phyloP scores from a whole-genome alignment of 2,329 filamentous ascomycete genomes.

The Colletotrichum somersetense region DNA sequence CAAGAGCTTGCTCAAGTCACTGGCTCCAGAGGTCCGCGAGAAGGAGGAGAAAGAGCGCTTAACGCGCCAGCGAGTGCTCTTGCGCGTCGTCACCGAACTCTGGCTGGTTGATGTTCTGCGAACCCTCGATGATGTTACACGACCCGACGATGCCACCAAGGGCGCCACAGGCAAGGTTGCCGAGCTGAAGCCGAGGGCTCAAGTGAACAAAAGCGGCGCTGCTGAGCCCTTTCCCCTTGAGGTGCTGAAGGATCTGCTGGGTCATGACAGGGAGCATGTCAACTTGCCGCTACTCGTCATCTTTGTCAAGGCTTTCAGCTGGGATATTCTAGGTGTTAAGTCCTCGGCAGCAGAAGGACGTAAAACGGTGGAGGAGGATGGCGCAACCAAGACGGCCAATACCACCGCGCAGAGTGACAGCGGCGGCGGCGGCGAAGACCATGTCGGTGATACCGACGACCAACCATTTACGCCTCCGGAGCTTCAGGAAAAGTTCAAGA shows the following conservation, averaged over 20 bases:
- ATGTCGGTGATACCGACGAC: constrained; percentile 60
- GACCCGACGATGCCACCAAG: constrained; percentile 73
- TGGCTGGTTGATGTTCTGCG: constrained; percentile 93
- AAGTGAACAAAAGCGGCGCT: constrained; percentile 72
- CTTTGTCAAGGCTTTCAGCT: constrained; percentile 96
- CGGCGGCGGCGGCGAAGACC: constrained; percentile 16
- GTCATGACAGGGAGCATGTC: constrained; percentile 90
- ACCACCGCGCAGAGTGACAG: constrained; percentile 23
- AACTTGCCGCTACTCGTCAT: constrained; percentile 93
- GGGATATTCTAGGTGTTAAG: constrained; percentile 91
- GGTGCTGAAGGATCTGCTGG: constrained; percentile 95
- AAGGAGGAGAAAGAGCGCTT: constrained; percentile 96
- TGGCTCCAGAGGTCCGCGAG: constrained; percentile 86
- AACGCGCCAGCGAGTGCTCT: constrained; percentile 83
- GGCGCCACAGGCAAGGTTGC: constrained; percentile 73
- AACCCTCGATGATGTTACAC: constrained; percentile 78
- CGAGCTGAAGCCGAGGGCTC: constrained; percentile 68
- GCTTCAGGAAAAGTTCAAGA: constrained; percentile 86
- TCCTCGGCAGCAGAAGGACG: constrained; percentile 79
- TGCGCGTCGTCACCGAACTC: constrained; percentile 93
- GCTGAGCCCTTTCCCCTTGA: constrained; percentile 95
- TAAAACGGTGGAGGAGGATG: constrained; percentile 86
- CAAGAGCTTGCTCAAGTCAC: constrained; percentile 81
- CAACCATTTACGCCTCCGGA: constrained; percentile 81
- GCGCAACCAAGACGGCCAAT: constrained; percentile 65